Percentiles rank a stretch among this genome's conserved stretches.
Evolutionary conservation across 257 asterid genomes (phyloP).

Genomic region (Solanum gracilifrons): DNA sequence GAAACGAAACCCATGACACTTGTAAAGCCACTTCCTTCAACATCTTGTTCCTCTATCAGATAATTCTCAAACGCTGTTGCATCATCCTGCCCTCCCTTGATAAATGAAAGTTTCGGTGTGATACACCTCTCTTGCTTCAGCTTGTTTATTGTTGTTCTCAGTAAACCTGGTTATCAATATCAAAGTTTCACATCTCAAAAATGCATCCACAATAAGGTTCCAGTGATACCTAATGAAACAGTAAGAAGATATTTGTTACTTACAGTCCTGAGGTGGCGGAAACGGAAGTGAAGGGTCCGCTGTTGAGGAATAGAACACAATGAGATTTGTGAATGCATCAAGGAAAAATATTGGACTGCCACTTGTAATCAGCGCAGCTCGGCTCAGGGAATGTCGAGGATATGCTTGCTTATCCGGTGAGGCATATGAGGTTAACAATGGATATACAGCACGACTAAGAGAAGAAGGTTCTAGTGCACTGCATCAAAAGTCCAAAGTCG

Average conservation of each 20-base stretch:
- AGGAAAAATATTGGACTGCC: conserved; percentile 97
- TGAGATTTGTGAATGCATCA: conserved; percentile 77
- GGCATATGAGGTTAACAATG: conserved; percentile 64
- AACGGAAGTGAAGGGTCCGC: conserved; percentile 83
- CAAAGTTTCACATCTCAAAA: not conserved
- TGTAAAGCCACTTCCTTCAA: conserved; percentile 70
- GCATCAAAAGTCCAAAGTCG: conserved; percentile 30
- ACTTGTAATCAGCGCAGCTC: conserved; percentile 91
- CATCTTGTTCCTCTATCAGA: conserved; percentile 96
- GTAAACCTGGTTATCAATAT: conserved; percentile 42
- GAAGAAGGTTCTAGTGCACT: conserved; percentile 92
- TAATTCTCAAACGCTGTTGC: conserved; percentile 79
- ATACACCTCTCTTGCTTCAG: conserved; percentile 85
- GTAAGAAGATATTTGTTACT: conserved; percentile 18
- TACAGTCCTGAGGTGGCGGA: conserved; percentile 99
- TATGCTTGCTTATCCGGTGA: conserved; percentile 84
- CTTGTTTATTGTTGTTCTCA: conserved; percentile 75
- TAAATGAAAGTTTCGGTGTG: conserved; percentile 72
- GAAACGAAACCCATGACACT: conserved; percentile 85
- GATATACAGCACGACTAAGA: conserved; percentile 82
- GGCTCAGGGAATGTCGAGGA: conserved; percentile 97
- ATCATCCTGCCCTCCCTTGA: conserved; percentile 80
- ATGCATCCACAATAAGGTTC: not conserved
- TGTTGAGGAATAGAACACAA: conserved; percentile 83
- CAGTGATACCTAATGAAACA: not conserved